Percentiles rank a stretch among this genome's conserved stretches.
Conservation (phyloP, 2,329 filamentous ascomycete genomes). For the Cladosporium cucumerinum region DNA sequence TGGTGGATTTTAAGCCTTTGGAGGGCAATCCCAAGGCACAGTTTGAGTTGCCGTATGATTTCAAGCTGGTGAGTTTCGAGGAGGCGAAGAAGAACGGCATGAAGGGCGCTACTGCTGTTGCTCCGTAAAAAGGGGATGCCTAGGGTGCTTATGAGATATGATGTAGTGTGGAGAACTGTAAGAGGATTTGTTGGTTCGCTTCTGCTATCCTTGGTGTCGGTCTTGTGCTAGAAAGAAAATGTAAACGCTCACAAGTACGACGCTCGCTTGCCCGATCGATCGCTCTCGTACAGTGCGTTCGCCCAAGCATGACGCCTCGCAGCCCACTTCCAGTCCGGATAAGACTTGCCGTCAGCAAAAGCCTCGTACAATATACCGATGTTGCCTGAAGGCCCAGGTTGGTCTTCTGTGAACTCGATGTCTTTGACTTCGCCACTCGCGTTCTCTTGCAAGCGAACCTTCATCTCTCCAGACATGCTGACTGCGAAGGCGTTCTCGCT, state of each 20-base stretch:
- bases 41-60: constrained; percentile 53
- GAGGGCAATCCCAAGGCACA: constrained; percentile 51
- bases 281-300: constrained; percentile 5
- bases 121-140: background rate
- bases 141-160: background rate
- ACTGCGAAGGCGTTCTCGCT: constrained; percentile 1
- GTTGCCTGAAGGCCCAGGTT: constrained; percentile 1
- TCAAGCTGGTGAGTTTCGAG: constrained; percentile 15
- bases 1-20: constrained; percentile 56
- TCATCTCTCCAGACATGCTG: constrained; percentile 10
- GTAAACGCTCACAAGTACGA: background rate
- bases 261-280: background rate
- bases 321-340: constrained; percentile 13
- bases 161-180: background rate
- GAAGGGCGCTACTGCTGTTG: constrained; percentile 15
- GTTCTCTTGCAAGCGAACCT: constrained; percentile 10
- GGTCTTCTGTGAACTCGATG: constrained; percentile 1
- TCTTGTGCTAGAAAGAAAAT: background rate
- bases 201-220: background rate
- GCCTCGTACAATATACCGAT: constrained; percentile 14
- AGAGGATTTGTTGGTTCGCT: background rate
- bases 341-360: constrained; percentile 5
- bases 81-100: constrained; percentile 13
- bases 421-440: background rate
- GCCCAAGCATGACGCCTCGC: constrained; percentile 13